Percentiles rank a stretch among this genome's conserved stretches.
Evolutionary conservation across 345 rosid species (phyloP).

Genomic region (Arabidopsis arenosa): DNA sequence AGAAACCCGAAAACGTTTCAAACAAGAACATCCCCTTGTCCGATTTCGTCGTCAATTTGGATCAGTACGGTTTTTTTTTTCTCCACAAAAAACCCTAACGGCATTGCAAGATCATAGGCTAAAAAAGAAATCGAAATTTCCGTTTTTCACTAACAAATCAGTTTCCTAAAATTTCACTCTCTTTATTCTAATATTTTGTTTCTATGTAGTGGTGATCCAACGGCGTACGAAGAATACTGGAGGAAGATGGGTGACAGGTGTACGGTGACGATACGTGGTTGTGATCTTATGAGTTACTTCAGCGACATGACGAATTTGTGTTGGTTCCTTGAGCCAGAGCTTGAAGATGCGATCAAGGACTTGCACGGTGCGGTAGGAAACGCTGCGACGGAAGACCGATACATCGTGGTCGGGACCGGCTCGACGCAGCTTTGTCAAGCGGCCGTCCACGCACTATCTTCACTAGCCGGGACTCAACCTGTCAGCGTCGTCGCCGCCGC

Average conservation of each 20-base stretch:
- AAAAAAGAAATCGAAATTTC: conserved; percentile 12
- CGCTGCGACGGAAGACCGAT: conserved; percentile 56
- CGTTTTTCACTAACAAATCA: conserved; percentile 22
- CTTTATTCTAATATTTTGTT: too few relatives aligned
- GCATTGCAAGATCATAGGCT: conserved; percentile 38
- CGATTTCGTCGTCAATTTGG: conserved; percentile 40
- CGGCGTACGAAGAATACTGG: conserved; percentile 79
- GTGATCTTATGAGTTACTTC: conserved; percentile 87
- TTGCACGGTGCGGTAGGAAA: conserved; percentile 70
- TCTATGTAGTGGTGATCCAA: conserved; percentile 84
- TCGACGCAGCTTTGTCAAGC: conserved; percentile 85
- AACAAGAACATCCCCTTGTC: conserved; percentile 32
- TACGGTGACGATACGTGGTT: conserved; percentile 62
- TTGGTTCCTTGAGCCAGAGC: conserved; percentile 78
- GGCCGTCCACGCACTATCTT: conserved; percentile 71
- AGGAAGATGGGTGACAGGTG: conserved; percentile 63
- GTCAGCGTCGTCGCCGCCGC: conserved; percentile 82
- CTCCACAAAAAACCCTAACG: conserved; percentile 5
- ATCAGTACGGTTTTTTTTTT: conserved; percentile 36
- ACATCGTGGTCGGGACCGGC: conserved; percentile 84
- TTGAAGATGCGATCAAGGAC: conserved; percentile 64
- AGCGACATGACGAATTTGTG: conserved; percentile 59
- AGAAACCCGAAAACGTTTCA: conserved; percentile 2
- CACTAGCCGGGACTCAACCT: conserved; percentile 53
- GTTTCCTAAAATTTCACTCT: background rate